These are phyloP conservation scores for Eucalyptus pauciflora DNA, from an alignment of 345 rosid genomes.

Conservation along the genomic window DNA sequence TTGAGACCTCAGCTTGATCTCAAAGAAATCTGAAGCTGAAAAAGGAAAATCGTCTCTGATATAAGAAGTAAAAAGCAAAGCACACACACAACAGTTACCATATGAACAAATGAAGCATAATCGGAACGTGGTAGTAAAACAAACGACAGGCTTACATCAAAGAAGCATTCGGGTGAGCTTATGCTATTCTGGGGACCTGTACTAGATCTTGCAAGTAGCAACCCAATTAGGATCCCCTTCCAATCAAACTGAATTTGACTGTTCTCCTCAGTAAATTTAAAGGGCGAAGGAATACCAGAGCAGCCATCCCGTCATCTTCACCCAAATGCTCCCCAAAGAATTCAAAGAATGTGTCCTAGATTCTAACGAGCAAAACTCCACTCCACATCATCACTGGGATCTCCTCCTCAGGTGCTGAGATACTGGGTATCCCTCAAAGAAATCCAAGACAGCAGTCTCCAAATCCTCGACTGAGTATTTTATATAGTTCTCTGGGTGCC, in stretches of 20 bases:
- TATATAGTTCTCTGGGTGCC: conserved; percentile 89
- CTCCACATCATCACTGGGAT: conserved; percentile 35
- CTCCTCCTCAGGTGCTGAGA: conserved; percentile 77
- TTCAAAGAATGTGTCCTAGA: conserved; percentile 51
- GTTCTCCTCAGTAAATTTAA: not conserved
- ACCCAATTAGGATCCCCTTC: not conserved
- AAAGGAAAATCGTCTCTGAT: conserved; percentile 10
- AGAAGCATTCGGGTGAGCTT: conserved; percentile 35
- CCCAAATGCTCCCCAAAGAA: conserved; percentile 42
- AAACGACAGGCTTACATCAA: conserved; percentile 36
- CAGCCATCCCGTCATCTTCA: conserved; percentile 11
- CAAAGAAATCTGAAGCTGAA: not conserved
- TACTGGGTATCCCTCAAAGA: conserved; percentile 78
- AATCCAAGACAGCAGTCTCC: conserved; percentile 77
- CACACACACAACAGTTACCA: conserved; percentile 27
- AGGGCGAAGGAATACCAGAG: conserved; percentile 4
- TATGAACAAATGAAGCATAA: conserved; percentile 44
- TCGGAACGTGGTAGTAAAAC: conserved; percentile 17
- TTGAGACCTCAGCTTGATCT: not conserved
- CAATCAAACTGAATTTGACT: not conserved
- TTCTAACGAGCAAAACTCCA: conserved; percentile 28
- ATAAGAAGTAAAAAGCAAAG: conserved; percentile 9
- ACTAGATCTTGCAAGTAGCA: not conserved
- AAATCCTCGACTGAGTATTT: conserved; percentile 84
- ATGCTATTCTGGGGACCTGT: conserved; percentile 1